Evolutionary conservation across 805 yeast genomes (phyloP).

Genomic region (Kluyveromyces dobzhanskii): DNA sequence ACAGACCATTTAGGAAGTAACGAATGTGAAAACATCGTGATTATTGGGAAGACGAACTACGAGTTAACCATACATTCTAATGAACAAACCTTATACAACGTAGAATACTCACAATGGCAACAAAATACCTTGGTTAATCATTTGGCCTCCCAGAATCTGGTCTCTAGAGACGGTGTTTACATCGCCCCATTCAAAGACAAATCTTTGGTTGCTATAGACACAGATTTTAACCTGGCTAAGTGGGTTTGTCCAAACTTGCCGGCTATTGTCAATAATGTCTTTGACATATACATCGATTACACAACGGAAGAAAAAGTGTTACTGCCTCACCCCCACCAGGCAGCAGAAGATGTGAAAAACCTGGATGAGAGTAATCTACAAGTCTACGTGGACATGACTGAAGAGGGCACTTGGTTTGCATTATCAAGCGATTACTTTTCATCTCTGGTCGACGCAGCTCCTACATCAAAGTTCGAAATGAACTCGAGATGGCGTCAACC

Average conservation of each 20-base stretch:
- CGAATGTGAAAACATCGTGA: conserved; percentile 33
- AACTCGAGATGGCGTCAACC: conserved; percentile 38
- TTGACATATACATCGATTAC: conserved; percentile 51
- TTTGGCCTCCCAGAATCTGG: conserved; percentile 39
- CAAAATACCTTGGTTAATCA: conserved; percentile 73
- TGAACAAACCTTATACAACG: conserved; percentile 69
- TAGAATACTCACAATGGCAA: conserved; percentile 84
- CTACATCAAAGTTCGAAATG: conserved; percentile 50
- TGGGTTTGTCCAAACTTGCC: conserved; percentile 71
- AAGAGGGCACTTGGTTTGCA: conserved; percentile 73
- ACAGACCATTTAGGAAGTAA: conserved; percentile 8
- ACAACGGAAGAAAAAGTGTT: conserved; percentile 35
- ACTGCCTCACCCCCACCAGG: conserved; percentile 59
- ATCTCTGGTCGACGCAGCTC: conserved; percentile 72
- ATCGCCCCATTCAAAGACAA: conserved; percentile 80
- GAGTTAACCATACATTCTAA: conserved; percentile 71
- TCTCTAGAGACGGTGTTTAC: conserved; percentile 63
- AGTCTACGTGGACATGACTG: conserved; percentile 60
- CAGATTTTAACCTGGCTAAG: conserved; percentile 56
- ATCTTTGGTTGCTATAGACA: conserved; percentile 67
- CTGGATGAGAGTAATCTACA: conserved; percentile 30
- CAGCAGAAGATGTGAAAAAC: conserved; percentile 17
- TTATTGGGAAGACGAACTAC: conserved; percentile 65
- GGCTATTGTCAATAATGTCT: conserved; percentile 63
- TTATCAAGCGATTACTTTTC: conserved; percentile 74